Evolutionary conservation across 2,329 filamentous ascomycete species (phyloP).

Genomic region (Colletotrichum horii): DNA sequence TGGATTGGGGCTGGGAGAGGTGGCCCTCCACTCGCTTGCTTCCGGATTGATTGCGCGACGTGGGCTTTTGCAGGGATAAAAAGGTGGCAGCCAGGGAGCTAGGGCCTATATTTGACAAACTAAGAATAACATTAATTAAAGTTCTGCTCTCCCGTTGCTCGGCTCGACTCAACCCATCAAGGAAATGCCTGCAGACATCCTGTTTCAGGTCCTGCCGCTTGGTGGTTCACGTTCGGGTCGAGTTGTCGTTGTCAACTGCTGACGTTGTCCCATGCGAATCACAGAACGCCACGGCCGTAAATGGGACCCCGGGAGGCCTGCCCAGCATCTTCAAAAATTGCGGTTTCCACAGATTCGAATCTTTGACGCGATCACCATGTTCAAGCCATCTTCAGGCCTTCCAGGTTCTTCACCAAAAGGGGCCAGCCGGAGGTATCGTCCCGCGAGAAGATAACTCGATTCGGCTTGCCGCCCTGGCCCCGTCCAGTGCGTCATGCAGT

Average conservation of each 20-base stretch:
- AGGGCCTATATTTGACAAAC: background rate
- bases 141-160: background rate
- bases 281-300: background rate
- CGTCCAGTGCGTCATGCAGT: conserved; percentile 2
- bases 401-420: background rate
- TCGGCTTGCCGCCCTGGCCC: background rate
- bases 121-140: conserved; percentile 7
- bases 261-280: background rate
- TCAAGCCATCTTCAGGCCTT: background rate
- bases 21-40: conserved; percentile 1
- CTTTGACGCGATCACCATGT: background rate
- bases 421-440: background rate
- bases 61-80: background rate
- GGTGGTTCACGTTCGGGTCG: background rate
- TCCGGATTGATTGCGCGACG: conserved; percentile 11
- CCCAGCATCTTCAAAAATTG: background rate
- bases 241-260: background rate
- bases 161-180: background rate
- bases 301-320: background rate
- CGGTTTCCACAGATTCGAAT: background rate
- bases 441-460: background rate
- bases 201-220: conserved; percentile 1
- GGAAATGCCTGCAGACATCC: background rate
- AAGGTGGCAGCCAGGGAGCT: background rate
- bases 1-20: background rate